Percentiles rank a stretch among this genome's conserved stretches.
phyloP scores from a whole-genome alignment of 2,329 filamentous ascomycete genomes.

The Fonsecaea monophora region DNA sequence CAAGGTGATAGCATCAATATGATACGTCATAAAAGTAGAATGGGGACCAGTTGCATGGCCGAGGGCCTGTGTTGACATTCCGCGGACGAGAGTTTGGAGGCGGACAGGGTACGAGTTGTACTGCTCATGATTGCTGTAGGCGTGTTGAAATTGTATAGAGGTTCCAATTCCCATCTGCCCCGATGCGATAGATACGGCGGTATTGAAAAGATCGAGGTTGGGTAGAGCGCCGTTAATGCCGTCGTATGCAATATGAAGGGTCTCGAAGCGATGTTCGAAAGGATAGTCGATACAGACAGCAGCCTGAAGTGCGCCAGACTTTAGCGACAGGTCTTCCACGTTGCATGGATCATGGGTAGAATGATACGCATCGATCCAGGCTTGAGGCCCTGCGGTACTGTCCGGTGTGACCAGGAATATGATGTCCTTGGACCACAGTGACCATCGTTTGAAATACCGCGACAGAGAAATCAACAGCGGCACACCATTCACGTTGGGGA shows the following conservation, averaged over 20 bases:
- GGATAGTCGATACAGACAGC: slow-evolving; percentile 94
- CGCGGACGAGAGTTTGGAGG: slow-evolving; percentile 84
- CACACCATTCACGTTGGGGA: slow-evolving; percentile 85
- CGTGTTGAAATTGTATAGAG: slow-evolving; percentile 73
- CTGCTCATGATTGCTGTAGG: slow-evolving; percentile 68
- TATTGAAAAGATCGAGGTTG: slow-evolving; percentile 95
- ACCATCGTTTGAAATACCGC: slow-evolving; percentile 97
- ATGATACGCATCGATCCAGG: slow-evolving; percentile 98
- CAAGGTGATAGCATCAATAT: slow-evolving; percentile 93
- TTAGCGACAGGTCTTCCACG: slow-evolving; percentile 80
- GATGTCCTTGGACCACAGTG: slow-evolving; percentile 98
- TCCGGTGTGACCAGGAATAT: slow-evolving; percentile 89
- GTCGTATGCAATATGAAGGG: slow-evolving; percentile 90
- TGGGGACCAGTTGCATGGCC: slow-evolving; percentile 90
- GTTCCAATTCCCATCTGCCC: slow-evolving; percentile 91
- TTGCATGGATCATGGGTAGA: slow-evolving; percentile 76
- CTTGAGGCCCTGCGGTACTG: slow-evolving; percentile 87
- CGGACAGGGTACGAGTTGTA: slow-evolving; percentile 79
- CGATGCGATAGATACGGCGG: slow-evolving; percentile 82
- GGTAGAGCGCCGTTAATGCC: slow-evolving; percentile 94
- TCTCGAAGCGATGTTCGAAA: slow-evolving; percentile 81
- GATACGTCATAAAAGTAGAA: slow-evolving; percentile 95
- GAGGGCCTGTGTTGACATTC: slow-evolving; percentile 89
- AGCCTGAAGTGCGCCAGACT: slow-evolving; percentile 90
- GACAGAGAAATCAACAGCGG: slow-evolving; percentile 84